Percentiles rank a stretch among this genome's conserved stretches.
Evolutionary conservation across 2,329 filamentous ascomycete species (phyloP).

Genomic region (Penicillium sp.): DNA sequence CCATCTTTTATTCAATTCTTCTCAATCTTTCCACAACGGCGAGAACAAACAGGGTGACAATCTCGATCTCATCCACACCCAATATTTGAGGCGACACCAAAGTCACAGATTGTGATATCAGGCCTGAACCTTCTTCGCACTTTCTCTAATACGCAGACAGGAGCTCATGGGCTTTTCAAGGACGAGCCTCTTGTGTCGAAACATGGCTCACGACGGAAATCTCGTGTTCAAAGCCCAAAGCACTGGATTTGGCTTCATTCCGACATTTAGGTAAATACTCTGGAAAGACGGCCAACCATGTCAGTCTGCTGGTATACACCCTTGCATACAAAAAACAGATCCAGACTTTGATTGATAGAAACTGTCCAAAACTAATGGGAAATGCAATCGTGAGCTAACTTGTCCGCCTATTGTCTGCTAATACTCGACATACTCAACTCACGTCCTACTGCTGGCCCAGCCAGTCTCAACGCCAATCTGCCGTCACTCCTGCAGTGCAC

Average conservation of each 20-base stretch:
- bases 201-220: background rate
- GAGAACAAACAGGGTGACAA: no score
- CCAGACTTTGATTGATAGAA: background rate
- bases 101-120: no score
- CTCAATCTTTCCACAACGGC: no score
- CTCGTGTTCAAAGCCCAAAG: background rate
- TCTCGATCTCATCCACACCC: no score
- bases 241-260: background rate
- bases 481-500: background rate
- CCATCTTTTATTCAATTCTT: no score
- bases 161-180: background rate
- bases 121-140: background rate
- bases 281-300: background rate
- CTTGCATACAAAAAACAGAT: background rate
- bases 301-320: background rate
- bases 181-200: background rate
- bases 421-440: background rate
- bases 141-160: background rate
- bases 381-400: background rate
- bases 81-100: no score
- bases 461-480: background rate
- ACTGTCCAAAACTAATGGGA: background rate
- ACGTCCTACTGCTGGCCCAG: background rate
- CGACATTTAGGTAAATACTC: background rate
- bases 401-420: background rate